phyloP scores from a whole-genome alignment of 805 yeast species.

The Blastobotrys chiropterorum region DNA sequence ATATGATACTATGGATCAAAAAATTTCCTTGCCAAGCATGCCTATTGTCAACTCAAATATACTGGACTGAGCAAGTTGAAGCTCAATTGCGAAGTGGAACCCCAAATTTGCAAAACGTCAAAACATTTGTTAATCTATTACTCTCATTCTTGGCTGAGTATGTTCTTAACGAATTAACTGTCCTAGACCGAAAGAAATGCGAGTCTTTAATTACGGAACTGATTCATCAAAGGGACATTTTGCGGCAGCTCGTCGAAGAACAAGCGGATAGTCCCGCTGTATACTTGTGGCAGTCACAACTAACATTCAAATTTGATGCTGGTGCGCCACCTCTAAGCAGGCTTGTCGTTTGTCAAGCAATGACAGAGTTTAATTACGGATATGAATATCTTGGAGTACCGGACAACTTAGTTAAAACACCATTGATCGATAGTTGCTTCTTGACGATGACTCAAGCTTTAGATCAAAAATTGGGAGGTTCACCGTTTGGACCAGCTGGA shows the following conservation, averaged over 20 bases:
- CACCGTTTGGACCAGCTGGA: slow-evolving; percentile 94
- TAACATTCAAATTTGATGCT: slow-evolving; percentile 40
- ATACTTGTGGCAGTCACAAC: slow-evolving; percentile 48
- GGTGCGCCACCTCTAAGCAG: slow-evolving; percentile 29
- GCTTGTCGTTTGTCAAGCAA: slow-evolving; percentile 47
- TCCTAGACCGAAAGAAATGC: slow-evolving; percentile 37
- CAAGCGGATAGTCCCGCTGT: slow-evolving; percentile 13
- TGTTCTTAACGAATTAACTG: slow-evolving; percentile 27
- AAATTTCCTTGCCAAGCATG: slow-evolving; percentile 49
- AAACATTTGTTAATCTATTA: slow-evolving; percentile 6
- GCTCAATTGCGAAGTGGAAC: slow-evolving; percentile 14
- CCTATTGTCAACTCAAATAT: slow-evolving; percentile 49
- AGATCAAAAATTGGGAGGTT: slow-evolving; percentile 72
- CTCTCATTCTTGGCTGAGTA: slow-evolving; percentile 27
- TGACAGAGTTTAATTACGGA: slow-evolving; percentile 54
- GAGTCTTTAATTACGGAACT: slow-evolving; percentile 64
- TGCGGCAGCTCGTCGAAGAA: slow-evolving; percentile 20
- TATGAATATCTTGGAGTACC: slow-evolving; percentile 77
- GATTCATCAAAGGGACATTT: slow-evolving; percentile 49
- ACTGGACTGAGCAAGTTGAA: slow-evolving; percentile 46
- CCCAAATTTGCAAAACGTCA: neutral
- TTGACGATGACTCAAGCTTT: slow-evolving; percentile 69
- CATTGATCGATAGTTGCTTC: slow-evolving; percentile 58
- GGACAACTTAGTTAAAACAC: slow-evolving; percentile 70
- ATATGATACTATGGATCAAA: slow-evolving; percentile 33